These are phyloP conservation scores for Lyophyllum shimeji DNA, from an alignment of 768 basidiomycete genomes.

Conservation along the genomic window DNA sequence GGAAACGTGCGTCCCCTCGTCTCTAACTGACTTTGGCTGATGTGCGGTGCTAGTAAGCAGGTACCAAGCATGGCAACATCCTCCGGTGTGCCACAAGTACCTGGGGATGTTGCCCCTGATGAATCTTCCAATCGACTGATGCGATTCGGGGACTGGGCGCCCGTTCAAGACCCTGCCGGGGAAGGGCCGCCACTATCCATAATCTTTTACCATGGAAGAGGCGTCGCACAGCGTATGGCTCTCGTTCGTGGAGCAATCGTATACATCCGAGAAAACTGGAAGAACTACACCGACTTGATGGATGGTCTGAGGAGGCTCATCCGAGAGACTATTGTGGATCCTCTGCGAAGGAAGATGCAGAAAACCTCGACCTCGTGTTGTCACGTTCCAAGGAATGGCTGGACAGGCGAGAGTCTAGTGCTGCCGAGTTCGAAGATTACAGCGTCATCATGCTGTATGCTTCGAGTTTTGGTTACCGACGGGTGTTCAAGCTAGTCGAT, in stretches of 20 bases:
- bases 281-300: conserved; percentile 17
- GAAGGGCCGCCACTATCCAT: background rate
- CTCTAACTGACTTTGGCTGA: background rate
- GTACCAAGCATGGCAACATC: background rate
- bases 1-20: background rate
- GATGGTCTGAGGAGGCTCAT: conserved; percentile 13
- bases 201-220: conserved; percentile 17
- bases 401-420: conserved; percentile 5
- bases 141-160: conserved; percentile 14
- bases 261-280: conserved; percentile 19
- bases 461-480: conserved; percentile 18
- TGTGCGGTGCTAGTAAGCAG: background rate
- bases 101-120: background rate
- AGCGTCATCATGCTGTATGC: conserved; percentile 19
- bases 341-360: background rate
- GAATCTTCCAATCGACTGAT: conserved; percentile 7
- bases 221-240: conserved; percentile 16
- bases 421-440: background rate
- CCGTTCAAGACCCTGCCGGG: background rate
- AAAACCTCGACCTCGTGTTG: conserved; percentile 3
- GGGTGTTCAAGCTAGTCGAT: conserved; percentile 20
- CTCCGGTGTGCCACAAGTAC: background rate
- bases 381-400: conserved; percentile 18
- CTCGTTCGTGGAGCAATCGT: conserved; percentile 16
- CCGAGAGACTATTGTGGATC: background rate